Evolutionary conservation across 495 filamentous ascomycete genomes (phyloP), one percentile per base, ranked within the genome.

Genomic region (Lasiosphaeris hirsuta): DNA sequence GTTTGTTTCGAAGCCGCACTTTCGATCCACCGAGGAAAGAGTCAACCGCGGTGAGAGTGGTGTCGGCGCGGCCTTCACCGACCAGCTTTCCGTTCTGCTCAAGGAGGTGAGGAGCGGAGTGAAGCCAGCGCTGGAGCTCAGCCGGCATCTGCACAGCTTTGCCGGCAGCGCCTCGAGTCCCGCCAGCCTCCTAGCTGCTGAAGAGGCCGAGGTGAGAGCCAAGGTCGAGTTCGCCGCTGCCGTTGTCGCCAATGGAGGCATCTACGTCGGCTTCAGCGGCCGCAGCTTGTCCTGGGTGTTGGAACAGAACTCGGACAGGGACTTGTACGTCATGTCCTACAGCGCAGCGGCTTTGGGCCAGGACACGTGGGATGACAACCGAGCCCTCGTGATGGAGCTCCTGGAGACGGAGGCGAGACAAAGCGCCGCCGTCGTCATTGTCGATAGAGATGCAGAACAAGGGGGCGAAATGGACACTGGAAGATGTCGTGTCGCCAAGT

Each of bases 381-480:
- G 37, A 7, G 10, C 44, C 0, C 46, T 72, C 13, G 44, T 72
- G 5, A 30, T 54, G 4, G 61, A 70, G 34, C 45, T 67, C 0
- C 56, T 64, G 1, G 34, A 51, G 5, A 47, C 57, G 10, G 9
- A 14, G 10, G n/a, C n/a, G n/a, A 13, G 54, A 13, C 30, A 23
- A 2, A 50, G 33, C 11, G 54, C 30, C 17, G 35, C 56, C 39
- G 33, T 71, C 8, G 44, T 57, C 11, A 56, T 68, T 13, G 40
- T 64, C 36, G 70, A 73, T 42, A 62, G 57, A 34, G 63, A 70
- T 37, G 65, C 65, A n/a, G n/a, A n/a, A n/a, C n/a, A n/a, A n/a
- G n/a, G n/a, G n/a, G 18, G 36, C 5, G 14, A 47, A 42, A 6
- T 38, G 10, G 9, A 35, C 3, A 0, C 30, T 39, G 3, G 48